phyloP scores from a whole-genome alignment of 202 grass and related monocot genomes.

The Zizania palustris region DNA sequence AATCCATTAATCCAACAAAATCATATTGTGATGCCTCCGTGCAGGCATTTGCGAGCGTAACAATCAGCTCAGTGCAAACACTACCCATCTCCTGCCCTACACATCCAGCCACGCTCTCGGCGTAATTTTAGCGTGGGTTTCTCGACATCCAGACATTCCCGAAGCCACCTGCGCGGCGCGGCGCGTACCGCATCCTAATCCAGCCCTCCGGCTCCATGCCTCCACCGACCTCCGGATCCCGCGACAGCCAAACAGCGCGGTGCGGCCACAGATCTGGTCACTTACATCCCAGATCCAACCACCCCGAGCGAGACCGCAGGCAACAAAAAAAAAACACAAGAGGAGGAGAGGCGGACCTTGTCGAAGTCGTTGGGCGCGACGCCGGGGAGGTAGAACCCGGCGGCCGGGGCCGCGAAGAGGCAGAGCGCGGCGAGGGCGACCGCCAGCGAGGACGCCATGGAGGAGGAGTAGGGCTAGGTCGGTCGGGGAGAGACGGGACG shows the following conservation, averaged over 20 bases:
- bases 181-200: not conserved
- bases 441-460: slow-evolving; percentile 54
- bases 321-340: not conserved
- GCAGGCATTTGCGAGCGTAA: not conserved
- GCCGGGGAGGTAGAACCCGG: slow-evolving; percentile 80
- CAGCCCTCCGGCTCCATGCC: not conserved
- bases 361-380: slow-evolving; percentile 83
- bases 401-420: slow-evolving; percentile 40
- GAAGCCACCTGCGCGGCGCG: not conserved
- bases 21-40: not conserved
- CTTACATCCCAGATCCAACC: slow-evolving; percentile 36
- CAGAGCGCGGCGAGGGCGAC: slow-evolving; percentile 43
- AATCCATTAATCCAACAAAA: not conserved
- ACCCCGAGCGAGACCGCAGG: not conserved
- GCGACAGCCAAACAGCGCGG: not conserved
- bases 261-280: slow-evolving; percentile 43
- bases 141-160: not conserved
- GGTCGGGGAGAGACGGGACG: not conserved
- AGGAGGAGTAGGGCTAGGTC: not conserved
- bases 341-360: slow-evolving; percentile 39
- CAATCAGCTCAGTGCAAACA: not conserved
- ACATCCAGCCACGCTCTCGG: not conserved
- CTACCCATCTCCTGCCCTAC: not conserved
- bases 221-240: slow-evolving; percentile 34
- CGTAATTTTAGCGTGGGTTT: not conserved